Percentiles rank a stretch among this genome's conserved stretches.
Conservation (phyloP, 2,329 filamentous ascomycete genomes). For the Cephalotrichum gorgonifer region DNA sequence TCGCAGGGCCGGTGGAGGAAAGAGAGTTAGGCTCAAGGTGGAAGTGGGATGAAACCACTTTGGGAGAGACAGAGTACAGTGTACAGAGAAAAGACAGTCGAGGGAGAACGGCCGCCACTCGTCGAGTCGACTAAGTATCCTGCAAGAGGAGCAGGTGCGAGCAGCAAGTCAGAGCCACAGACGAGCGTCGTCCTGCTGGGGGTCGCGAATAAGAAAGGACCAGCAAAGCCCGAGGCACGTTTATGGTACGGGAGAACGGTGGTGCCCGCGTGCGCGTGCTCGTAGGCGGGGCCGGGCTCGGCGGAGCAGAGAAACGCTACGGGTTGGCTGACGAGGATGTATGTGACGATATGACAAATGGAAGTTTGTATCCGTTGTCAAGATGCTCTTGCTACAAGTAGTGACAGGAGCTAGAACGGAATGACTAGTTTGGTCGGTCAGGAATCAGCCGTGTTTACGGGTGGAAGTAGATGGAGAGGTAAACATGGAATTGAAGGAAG, state of each 20-base stretch:
- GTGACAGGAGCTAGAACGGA: not conserved
- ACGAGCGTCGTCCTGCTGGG: not conserved
- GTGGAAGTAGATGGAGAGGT: not conserved
- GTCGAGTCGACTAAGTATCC: constrained; percentile 4
- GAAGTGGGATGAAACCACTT: not conserved
- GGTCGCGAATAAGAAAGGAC: constrained; percentile 3
- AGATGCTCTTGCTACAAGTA: too few relatives aligned
- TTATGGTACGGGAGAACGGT: not conserved
- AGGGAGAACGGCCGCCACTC: not conserved
- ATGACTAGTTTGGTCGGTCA: not conserved
- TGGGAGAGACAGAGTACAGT: not conserved
- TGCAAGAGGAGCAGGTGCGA: constrained; percentile 2
- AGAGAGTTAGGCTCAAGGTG: constrained; percentile 1
- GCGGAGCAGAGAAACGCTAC: not conserved
- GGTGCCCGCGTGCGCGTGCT: not conserved
- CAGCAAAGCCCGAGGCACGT: constrained; percentile 2
- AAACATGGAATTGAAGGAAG: not conserved
- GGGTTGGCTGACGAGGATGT: not conserved
- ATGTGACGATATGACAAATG: not conserved
- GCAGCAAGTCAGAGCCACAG: not conserved
- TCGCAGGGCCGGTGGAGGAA: constrained; percentile 2
- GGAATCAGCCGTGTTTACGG: not conserved
- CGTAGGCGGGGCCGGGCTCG: not conserved
- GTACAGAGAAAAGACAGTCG: not conserved
- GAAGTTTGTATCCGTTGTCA: not conserved